These are phyloP conservation scores for Boletus calvinii DNA, from an alignment of 1,284 basidiomycete species.

Conservation along the genomic window DNA sequence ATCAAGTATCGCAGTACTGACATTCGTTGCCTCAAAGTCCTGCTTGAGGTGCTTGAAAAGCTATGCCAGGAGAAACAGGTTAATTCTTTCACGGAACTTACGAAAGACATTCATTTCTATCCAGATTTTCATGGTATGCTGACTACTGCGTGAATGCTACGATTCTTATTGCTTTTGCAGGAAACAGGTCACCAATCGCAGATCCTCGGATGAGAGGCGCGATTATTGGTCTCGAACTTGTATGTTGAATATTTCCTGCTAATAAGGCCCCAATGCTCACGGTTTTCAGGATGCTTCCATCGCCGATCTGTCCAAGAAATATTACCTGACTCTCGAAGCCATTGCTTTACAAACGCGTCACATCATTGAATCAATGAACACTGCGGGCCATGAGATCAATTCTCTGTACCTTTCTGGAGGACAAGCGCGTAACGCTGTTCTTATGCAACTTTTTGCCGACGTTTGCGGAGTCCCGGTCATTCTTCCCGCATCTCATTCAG, in stretches of 20 bases:
- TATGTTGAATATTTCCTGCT: constrained; percentile 30
- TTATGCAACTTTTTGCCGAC: constrained; percentile 90
- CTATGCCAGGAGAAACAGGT: constrained; percentile 57
- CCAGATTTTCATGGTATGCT: constrained; percentile 82
- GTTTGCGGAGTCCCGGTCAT: constrained; percentile 83
- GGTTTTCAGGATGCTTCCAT: constrained; percentile 64
- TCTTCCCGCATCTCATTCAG: constrained; percentile 74
- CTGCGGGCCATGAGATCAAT: constrained; percentile 79
- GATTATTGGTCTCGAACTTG: constrained; percentile 83
- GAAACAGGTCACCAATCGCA: constrained; percentile 94
- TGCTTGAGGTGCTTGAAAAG: constrained; percentile 74
- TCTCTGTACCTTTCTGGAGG: constrained; percentile 92
- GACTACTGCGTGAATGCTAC: background rate
- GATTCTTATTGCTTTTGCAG: constrained; percentile 39
- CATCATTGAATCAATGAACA: constrained; percentile 92
- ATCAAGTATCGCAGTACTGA: background rate
- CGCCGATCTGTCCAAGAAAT: constrained; percentile 84
- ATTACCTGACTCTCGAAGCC: constrained; percentile 89
- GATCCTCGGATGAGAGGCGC: constrained; percentile 93
- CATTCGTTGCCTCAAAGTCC: constrained; percentile 45
- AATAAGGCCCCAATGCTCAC: background rate
- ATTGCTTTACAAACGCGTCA: constrained; percentile 95
- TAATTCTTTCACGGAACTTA: constrained; percentile 77
- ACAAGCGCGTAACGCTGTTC: constrained; percentile 81
- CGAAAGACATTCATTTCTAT: constrained; percentile 90